These are phyloP conservation scores for Cochlearia excelsa DNA, from an alignment of 345 rosid species.

Conservation along the genomic window DNA sequence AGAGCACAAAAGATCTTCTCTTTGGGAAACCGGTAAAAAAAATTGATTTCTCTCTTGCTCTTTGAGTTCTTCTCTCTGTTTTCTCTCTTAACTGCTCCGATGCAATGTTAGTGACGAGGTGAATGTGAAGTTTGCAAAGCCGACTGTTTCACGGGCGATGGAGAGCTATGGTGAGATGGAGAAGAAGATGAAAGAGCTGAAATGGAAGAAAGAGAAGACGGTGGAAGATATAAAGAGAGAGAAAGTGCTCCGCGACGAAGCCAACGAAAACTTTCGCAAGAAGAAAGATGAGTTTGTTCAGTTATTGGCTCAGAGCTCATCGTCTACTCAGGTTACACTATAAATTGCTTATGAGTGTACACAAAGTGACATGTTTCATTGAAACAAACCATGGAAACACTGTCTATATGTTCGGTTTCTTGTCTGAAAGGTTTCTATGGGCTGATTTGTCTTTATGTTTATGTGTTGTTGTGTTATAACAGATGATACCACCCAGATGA, in stretches of 20 bases:
- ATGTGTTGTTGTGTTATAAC: slow-evolving; percentile 18
- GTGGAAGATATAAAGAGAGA: slow-evolving; percentile 72
- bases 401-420: background rate
- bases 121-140: slow-evolving; percentile 8
- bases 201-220: slow-evolving; percentile 48
- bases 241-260: slow-evolving; percentile 45
- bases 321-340: slow-evolving; percentile 25
- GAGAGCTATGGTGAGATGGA: background rate
- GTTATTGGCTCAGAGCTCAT: slow-evolving; percentile 63
- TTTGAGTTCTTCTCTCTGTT: too few relatives aligned
- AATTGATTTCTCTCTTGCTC: too few relatives aligned
- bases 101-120: too few relatives aligned
- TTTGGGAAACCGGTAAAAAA: too few relatives aligned
- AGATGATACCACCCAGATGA: slow-evolving; percentile 11
- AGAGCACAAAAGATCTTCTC: too few relatives aligned
- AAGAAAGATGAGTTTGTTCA: slow-evolving; percentile 77
- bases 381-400: slow-evolving; percentile 8
- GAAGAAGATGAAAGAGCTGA: background rate
- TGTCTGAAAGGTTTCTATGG: background rate
- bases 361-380: too few relatives aligned
- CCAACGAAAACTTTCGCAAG: slow-evolving; percentile 43
- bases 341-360: background rate
- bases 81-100: too few relatives aligned
- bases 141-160: slow-evolving; percentile 28
- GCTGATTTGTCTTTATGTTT: background rate